Base-by-base conservation (phyloP, 1,139 yeast species). In the Saccharomyces hybrid region DNA sequence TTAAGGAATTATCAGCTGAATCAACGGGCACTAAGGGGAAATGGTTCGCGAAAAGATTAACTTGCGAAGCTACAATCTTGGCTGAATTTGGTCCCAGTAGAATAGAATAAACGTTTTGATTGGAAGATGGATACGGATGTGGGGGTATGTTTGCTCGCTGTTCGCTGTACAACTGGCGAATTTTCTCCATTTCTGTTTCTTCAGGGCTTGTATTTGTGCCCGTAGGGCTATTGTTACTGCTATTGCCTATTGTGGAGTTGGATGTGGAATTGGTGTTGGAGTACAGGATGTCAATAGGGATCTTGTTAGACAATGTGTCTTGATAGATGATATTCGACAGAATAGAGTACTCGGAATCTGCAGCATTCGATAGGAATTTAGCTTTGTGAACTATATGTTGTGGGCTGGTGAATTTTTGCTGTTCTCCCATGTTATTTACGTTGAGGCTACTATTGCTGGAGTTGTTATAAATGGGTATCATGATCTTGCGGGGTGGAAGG, bases 281-380 rank as follows among this genome's bases (percentile, higher is more conserved):
- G 49, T 63, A 62, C 26, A 64, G 48, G 29, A 63, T 50, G 50
- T 62, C 64, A 32, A 64, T 60, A 4, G 67, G 65, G 4, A 64
- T 57, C 55, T 59, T 63, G 46, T 59, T 63, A 48, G 62, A 47
- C 47, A 60, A 46, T 5, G 51, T 57, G 55, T 78, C 82, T 57
- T 82, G 84, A 53, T 78, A 84, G 41, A 86, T 77, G 52, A 88
- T 86, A 58, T 79, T 82, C n/a, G 95, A 85, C 46, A 89, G 71
- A 1, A 88, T 83, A 4, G 88, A 78, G 64, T 88, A 88, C 64
- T 89, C 96, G 58, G 84, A 74, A 64, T 86, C 88, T 0, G 93
- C 91, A 0, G 96, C 93, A 14, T 83, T 74, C 1, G 95, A 85
- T 57, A 86, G 72, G 65, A 88, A 73, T 52, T 66, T 69, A 4